Evolutionary conservation across 768 basidiomycete species (phyloP).

Genomic region (Boletus rubroflammeus): DNA sequence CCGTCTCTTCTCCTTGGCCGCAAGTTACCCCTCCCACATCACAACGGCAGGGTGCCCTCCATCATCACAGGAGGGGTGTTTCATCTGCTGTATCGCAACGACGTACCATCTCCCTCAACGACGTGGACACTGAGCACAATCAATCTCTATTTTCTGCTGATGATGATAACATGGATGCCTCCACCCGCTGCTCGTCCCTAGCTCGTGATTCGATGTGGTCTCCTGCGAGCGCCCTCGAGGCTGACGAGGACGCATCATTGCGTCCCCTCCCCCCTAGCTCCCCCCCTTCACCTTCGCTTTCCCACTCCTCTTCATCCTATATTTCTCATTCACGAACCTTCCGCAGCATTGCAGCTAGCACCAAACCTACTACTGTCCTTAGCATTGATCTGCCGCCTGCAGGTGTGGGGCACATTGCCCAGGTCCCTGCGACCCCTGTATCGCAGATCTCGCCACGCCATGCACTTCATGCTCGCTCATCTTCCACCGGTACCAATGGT

Average conservation of each 20-base stretch:
- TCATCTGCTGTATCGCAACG: slow-evolving; percentile 35
- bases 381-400: slow-evolving; percentile 79
- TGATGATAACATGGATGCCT: slow-evolving; percentile 45
- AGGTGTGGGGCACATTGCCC: slow-evolving; percentile 89
- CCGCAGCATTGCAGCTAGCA: slow-evolving; percentile 79
- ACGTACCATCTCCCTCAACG: slow-evolving; percentile 65
- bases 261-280: slow-evolving; percentile 86
- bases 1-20: slow-evolving; percentile 29
- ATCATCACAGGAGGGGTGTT: slow-evolving; percentile 17
- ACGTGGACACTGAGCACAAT: slow-evolving; percentile 45
- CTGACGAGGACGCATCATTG: slow-evolving; percentile 92
- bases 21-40: slow-evolving; percentile 17
- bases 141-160: slow-evolving; percentile 35
- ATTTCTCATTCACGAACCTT: slow-evolving; percentile 80
- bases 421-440: slow-evolving; percentile 64
- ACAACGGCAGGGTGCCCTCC: slow-evolving; percentile 23
- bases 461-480: slow-evolving; percentile 55
- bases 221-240: slow-evolving; percentile 70
- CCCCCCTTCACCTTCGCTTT: slow-evolving; percentile 84
- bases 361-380: slow-evolving; percentile 93
- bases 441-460: slow-evolving; percentile 49
- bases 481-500: slow-evolving; percentile 51
- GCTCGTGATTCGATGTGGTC: slow-evolving; percentile 80
- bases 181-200: slow-evolving; percentile 50
- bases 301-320: slow-evolving; percentile 79